Conservation (phyloP, 2,329 filamentous ascomycete genomes). For the Exserohilum rostratum region DNA sequence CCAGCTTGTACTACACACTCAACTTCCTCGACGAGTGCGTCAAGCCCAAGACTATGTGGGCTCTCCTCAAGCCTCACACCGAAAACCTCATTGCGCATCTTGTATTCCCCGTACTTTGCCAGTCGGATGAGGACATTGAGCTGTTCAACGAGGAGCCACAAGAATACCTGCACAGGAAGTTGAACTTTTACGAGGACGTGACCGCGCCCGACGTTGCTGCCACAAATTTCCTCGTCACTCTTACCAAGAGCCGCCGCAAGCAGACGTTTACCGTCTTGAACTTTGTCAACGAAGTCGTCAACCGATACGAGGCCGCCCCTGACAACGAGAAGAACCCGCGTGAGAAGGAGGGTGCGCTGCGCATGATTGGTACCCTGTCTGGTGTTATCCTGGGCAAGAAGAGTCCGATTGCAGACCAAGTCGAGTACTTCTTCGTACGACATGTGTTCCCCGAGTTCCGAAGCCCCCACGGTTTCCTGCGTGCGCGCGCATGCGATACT, state of each 20-base stretch:
- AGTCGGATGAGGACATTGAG: slow-evolving; percentile 89
- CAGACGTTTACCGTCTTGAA: slow-evolving; percentile 93
- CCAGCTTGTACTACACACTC: slow-evolving; percentile 89
- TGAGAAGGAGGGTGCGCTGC: slow-evolving; percentile 92
- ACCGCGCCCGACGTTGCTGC: slow-evolving; percentile 94
- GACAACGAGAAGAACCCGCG: slow-evolving; percentile 91
- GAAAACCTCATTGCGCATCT: slow-evolving; percentile 93
- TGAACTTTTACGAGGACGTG: slow-evolving; percentile 98
- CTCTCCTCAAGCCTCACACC: slow-evolving; percentile 88
- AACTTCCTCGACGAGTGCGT: slow-evolving; percentile 97
- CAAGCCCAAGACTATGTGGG: slow-evolving; percentile 97
- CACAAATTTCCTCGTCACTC: slow-evolving; percentile 92
- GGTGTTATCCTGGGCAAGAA: slow-evolving; percentile 97
- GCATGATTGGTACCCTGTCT: slow-evolving; percentile 95
- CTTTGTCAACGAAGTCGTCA: slow-evolving; percentile 94
- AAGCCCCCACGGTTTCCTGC: slow-evolving; percentile 87
- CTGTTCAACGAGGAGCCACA: slow-evolving; percentile 93
- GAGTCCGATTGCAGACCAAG: slow-evolving; percentile 95
- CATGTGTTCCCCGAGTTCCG: slow-evolving; percentile 99
- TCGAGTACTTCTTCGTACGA: slow-evolving; percentile 97
- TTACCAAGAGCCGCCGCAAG: slow-evolving; percentile 93
- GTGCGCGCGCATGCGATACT: slow-evolving; percentile 93
- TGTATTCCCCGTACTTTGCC: slow-evolving; percentile 92
- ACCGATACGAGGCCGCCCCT: slow-evolving; percentile 82
- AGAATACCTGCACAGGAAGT: slow-evolving; percentile 94